phyloP scores from a whole-genome alignment of 768 basidiomycete species.

The Pholiota conissans region DNA sequence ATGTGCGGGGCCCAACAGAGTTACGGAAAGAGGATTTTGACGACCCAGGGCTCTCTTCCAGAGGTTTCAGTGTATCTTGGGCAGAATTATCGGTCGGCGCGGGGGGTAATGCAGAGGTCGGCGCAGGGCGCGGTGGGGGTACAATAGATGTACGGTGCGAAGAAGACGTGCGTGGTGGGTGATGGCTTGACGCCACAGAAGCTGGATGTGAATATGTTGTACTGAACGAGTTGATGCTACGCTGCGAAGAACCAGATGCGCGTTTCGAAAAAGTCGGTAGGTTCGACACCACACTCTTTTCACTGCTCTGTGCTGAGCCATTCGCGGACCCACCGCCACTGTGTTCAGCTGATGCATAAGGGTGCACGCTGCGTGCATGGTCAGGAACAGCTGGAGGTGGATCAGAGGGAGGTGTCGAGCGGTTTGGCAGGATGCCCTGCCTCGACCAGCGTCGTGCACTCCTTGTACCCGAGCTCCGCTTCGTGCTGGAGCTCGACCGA shows the following conservation, averaged over 20 bases:
- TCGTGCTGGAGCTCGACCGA: conserved; percentile 37
- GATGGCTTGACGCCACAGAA: conserved; percentile 9
- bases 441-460: conserved; percentile 53
- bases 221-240: conserved; percentile 42
- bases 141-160: conserved; percentile 57
- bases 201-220: conserved; percentile 38
- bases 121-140: conserved; percentile 75
- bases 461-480: conserved; percentile 29
- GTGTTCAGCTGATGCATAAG: conserved; percentile 26
- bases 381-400: conserved; percentile 52
- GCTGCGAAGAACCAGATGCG: conserved; percentile 48
- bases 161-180: conserved; percentile 10
- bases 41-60: conserved; percentile 14
- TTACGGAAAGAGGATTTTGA: conserved; percentile 50
- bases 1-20: conserved; percentile 54
- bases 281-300: conserved; percentile 43
- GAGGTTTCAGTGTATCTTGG: conserved; percentile 21
- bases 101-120: conserved; percentile 68
- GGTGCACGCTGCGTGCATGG: conserved; percentile 2
- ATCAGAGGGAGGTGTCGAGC: conserved; percentile 57
- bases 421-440: conserved; percentile 48
- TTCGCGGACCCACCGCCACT: conserved; percentile 15
- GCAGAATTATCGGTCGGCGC: conserved; percentile 42
- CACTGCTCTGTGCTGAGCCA: conserved; percentile 36
- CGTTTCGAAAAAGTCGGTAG: conserved; percentile 57